These are phyloP conservation scores for Ceratobasidium sp. DNA, from an alignment of 1,284 basidiomycete genomes.

Conservation along the genomic window DNA sequence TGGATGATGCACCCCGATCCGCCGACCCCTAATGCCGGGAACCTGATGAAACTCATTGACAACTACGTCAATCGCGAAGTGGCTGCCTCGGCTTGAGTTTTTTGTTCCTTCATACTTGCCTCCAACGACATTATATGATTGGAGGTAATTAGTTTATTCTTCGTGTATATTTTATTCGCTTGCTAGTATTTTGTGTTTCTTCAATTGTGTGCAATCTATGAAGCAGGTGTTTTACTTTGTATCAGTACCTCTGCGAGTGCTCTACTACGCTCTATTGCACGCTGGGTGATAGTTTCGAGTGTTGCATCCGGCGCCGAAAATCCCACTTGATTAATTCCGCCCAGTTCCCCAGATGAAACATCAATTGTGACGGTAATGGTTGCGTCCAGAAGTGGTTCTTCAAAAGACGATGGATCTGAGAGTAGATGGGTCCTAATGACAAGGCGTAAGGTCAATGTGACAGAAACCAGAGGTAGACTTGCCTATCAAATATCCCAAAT, in stretches of 20 bases:
- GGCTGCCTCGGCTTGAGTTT: constrained; percentile 3
- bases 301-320: constrained; percentile 36
- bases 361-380: constrained; percentile 71
- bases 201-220: constrained; percentile 7
- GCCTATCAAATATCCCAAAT: constrained; percentile 86
- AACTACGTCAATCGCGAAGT: constrained; percentile 20
- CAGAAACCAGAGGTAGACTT: constrained; percentile 45
- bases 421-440: constrained; percentile 69
- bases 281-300: constrained; percentile 44
- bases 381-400: constrained; percentile 82
- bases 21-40: constrained; percentile 17
- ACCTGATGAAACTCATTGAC: constrained; percentile 37
- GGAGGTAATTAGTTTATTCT: neutral
- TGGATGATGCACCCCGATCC: constrained; percentile 53
- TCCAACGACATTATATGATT: neutral
- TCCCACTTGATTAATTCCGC: constrained; percentile 24
- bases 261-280: constrained; percentile 20
- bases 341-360: constrained; percentile 45
- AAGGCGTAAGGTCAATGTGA: neutral
- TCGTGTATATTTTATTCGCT: constrained; percentile 5
- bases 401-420: constrained; percentile 87
- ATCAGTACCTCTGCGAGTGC: constrained; percentile 12
- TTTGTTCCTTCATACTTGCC: neutral
- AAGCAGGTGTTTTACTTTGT: constrained; percentile 2
- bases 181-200: neutral